A percentile compares a stretch with the other conserved stretches of the same genome.
These are phyloP conservation scores for Jatropha multifida DNA, from an alignment of 441 rosid genomes.

Conservation along the genomic window DNA sequence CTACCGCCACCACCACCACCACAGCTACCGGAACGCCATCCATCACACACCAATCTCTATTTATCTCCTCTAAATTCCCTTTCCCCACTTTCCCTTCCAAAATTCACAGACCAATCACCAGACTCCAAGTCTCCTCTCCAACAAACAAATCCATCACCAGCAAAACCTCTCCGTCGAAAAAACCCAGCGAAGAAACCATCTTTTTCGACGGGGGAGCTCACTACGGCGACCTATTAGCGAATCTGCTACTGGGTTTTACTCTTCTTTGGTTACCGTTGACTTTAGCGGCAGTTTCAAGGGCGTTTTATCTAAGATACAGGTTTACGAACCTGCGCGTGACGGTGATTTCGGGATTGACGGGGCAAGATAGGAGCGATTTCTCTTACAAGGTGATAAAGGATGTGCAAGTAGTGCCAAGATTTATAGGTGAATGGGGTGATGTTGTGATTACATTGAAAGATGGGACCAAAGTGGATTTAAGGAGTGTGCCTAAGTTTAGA, in stretches of 20 bases:
- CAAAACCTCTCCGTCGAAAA: conserved; percentile 32
- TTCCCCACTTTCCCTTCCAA: conserved; percentile 27
- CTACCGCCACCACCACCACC: conserved; percentile 27
- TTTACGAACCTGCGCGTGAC: conserved; percentile 90
- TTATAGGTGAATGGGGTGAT: conserved; percentile 95
- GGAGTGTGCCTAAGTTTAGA: conserved; percentile 89
- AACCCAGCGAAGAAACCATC: conserved; percentile 56
- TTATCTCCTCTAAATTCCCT: conserved; percentile 32
- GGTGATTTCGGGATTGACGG: conserved; percentile 87
- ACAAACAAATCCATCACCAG: conserved; percentile 39
- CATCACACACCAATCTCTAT: conserved; percentile 29
- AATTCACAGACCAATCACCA: conserved; percentile 36
- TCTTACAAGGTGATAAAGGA: conserved; percentile 81
- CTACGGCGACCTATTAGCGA: conserved; percentile 83
- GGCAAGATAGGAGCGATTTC: conserved; percentile 83
- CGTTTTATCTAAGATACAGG: conserved; percentile 78
- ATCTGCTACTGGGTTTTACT: conserved; percentile 77
- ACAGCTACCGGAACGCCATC: conserved; percentile 24
- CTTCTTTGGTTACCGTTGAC: conserved; percentile 89
- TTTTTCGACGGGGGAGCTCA: conserved; percentile 95
- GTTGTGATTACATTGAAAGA: conserved; percentile 66
- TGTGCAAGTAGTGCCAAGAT: conserved; percentile 87
- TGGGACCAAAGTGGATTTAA: conserved; percentile 76
- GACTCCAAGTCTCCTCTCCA: conserved; percentile 57
- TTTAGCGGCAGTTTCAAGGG: conserved; percentile 77